Conservation (phyloP, 1,284 basidiomycete species). For the Macrocystidia cucumis region DNA sequence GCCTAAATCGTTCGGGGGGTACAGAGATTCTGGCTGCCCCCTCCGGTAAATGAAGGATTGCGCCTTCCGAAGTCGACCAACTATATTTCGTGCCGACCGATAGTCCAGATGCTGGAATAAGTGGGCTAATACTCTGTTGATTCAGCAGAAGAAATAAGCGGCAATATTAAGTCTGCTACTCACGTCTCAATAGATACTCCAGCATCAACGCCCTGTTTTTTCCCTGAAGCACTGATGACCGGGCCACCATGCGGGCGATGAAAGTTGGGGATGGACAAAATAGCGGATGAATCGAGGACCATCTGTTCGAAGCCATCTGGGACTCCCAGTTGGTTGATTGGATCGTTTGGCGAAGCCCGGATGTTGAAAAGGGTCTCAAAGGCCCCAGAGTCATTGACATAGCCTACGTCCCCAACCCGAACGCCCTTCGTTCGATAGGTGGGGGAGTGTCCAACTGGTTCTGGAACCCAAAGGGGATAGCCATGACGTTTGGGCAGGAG, state of each 20-base stretch:
- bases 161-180: too few species aligned
- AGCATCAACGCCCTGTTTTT: too few species aligned
- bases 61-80: conserved; percentile 10
- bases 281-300: conserved; percentile 7
- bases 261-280: conserved; percentile 9
- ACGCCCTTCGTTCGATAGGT: conserved; percentile 17
- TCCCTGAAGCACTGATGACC: conserved; percentile 8
- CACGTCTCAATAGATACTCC: too few species aligned
- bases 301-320: conserved; percentile 17
- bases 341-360: conserved; percentile 13
- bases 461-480: conserved; percentile 21
- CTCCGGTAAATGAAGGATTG: conserved; percentile 16
- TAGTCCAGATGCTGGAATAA: too few species aligned
- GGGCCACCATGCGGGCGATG: conserved; percentile 7
- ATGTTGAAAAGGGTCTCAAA: conserved; percentile 24
- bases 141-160: too few species aligned
- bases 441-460: conserved; percentile 12
- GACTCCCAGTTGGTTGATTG: conserved; percentile 16
- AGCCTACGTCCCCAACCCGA: conserved; percentile 23
- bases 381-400: conserved; percentile 17
- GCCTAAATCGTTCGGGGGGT: conserved; percentile 9
- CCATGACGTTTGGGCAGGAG: conserved; percentile 15
- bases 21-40: conserved; percentile 11
- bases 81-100: conserved; percentile 10
- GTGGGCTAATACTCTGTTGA: too few species aligned